phyloP scores from a whole-genome alignment of 2,329 filamentous ascomycete genomes.

The Plenodomus lindquistii region DNA sequence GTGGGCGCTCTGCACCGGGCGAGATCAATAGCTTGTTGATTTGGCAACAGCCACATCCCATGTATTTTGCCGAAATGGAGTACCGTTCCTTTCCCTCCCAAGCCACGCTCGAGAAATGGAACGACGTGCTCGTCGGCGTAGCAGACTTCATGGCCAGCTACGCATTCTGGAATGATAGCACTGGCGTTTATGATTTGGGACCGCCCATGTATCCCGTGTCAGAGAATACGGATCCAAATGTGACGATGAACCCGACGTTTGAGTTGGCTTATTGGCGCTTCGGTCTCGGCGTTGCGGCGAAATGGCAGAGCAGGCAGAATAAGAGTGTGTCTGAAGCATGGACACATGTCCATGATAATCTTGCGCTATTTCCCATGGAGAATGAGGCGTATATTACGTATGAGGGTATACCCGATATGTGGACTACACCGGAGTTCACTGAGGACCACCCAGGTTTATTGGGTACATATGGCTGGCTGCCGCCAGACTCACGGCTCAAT shows the following conservation, averaged over 20 bases:
- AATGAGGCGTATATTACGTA: slow-evolving; percentile 60
- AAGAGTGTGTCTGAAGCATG: slow-evolving; percentile 52
- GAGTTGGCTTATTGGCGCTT: slow-evolving; percentile 66
- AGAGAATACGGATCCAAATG: slow-evolving; percentile 63
- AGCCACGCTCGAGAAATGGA: slow-evolving; percentile 57
- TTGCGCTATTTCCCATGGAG: slow-evolving; percentile 58
- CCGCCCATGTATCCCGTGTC: slow-evolving; percentile 57
- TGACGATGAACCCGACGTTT: slow-evolving; percentile 62
- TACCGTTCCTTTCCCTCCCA: slow-evolving; percentile 53
- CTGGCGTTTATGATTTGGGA: slow-evolving; percentile 57
- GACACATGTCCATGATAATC: slow-evolving; percentile 54
- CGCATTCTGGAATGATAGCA: slow-evolving; percentile 59
- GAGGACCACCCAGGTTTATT: slow-evolving; percentile 40
- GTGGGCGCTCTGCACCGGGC: slow-evolving; percentile 59
- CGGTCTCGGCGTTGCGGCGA: slow-evolving; percentile 58
- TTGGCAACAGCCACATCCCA: slow-evolving; percentile 66
- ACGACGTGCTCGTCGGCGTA: slow-evolving; percentile 54
- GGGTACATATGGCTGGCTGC: slow-evolving; percentile 37
- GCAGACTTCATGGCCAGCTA: slow-evolving; percentile 65
- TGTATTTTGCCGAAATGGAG: slow-evolving; percentile 63
- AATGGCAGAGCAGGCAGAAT: slow-evolving; percentile 57
- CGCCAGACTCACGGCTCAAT: slow-evolving; percentile 34
- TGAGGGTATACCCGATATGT: slow-evolving; percentile 51
- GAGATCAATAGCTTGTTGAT: slow-evolving; percentile 65
- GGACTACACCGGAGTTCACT: slow-evolving; percentile 29